Percentiles rank a stretch among this genome's conserved stretches.
Evolutionary conservation across 2,329 filamentous ascomycete species (phyloP).

Genomic region (Colletotrichum sp.): DNA sequence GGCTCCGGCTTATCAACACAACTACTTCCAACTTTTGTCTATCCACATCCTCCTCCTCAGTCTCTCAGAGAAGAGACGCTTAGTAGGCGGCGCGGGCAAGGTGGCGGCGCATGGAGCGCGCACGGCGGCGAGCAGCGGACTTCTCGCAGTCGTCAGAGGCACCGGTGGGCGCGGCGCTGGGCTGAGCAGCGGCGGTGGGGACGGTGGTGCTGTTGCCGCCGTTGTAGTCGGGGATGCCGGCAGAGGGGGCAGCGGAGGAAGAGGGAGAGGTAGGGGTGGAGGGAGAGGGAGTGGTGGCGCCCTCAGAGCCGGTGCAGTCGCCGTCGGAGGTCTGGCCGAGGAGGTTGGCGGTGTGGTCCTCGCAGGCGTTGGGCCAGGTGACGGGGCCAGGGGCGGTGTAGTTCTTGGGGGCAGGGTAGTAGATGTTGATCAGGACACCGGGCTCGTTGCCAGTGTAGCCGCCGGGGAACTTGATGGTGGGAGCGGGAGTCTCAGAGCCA

Average conservation of each 20-base stretch:
- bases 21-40: not conserved
- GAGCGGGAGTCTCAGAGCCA: constrained; percentile 33
- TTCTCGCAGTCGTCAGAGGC: not conserved
- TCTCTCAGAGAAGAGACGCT: not conserved
- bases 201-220: constrained; percentile 12
- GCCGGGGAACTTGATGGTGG: constrained; percentile 35
- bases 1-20: not conserved
- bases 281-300: constrained; percentile 10
- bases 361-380: constrained; percentile 37
- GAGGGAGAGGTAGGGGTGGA: not conserved
- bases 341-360: constrained; percentile 42
- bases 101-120: constrained; percentile 14
- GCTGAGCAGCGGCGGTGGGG: not conserved
- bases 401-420: constrained; percentile 36
- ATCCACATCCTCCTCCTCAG: not conserved
- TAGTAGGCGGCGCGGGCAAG: not conserved
- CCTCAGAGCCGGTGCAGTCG: constrained; percentile 35
- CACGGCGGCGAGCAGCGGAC: constrained; percentile 11
- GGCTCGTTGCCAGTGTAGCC: constrained; percentile 36
- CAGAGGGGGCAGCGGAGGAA: constrained; percentile 18
- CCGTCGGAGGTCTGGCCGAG: constrained; percentile 35
- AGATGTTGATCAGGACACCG: constrained; percentile 37
- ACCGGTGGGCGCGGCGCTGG: not conserved
- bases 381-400: constrained; percentile 37
- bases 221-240: constrained; percentile 16